phyloP scores from a whole-genome alignment of 495 filamentous ascomycete genomes.

The Daldinia bambusicola region DNA sequence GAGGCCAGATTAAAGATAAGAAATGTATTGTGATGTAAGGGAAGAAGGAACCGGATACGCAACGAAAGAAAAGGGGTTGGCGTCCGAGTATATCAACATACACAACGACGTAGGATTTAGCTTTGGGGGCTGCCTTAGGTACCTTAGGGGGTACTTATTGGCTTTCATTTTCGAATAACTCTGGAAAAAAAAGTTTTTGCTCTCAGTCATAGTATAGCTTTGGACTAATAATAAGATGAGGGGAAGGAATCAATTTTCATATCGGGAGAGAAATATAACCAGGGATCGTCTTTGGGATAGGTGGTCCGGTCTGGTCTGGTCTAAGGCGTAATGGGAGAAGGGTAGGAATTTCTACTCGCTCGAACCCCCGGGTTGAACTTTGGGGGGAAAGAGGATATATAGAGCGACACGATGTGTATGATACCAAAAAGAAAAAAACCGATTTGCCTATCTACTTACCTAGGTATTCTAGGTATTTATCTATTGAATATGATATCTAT shows the following conservation, averaged over 20 bases:
- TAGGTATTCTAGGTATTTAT: not conserved
- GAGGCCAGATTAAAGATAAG: conserved; percentile 48
- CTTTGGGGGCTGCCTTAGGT: not conserved
- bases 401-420: conserved; percentile 3
- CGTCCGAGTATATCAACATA: not conserved
- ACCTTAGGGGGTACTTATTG: too few species aligned
- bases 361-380: not conserved
- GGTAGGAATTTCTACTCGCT: conserved; percentile 15
- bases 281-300: not conserved
- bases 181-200: not conserved
- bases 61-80: not conserved
- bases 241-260: conserved; percentile 6
- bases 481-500: not conserved
- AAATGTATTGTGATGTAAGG: conserved; percentile 67
- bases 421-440: conserved; percentile 15
- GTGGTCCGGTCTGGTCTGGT: not conserved
- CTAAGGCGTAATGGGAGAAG: too few species aligned
- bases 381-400: conserved; percentile 1
- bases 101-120: not conserved
- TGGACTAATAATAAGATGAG: not conserved
- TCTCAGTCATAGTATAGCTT: not conserved
- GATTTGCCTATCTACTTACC: not conserved
- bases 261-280: not conserved
- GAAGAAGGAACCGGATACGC: not conserved
- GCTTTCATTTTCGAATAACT: not conserved